phyloP scores from a whole-genome alignment of 2,329 filamentous ascomycete genomes.

The Saccharata proteae region DNA sequence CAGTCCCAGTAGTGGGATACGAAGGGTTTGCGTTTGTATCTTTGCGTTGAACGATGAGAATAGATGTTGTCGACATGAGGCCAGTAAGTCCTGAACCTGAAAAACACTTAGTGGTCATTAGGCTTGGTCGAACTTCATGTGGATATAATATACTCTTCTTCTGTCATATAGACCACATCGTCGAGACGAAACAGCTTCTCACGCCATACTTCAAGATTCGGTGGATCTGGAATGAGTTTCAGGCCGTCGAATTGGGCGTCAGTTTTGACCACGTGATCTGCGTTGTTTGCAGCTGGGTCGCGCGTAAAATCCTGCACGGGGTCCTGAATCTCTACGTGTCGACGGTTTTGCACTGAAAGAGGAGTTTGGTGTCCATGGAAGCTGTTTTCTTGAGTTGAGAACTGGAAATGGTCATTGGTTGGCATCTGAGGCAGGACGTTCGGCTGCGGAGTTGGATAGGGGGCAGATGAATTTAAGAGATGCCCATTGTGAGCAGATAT shows the following conservation, averaged over 20 bases:
- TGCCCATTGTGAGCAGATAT: slow-evolving; percentile 24
- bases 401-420: slow-evolving; percentile 11
- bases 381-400: slow-evolving; percentile 10
- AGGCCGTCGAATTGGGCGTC: slow-evolving; percentile 40
- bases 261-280: slow-evolving; percentile 18
- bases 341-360: background rate
- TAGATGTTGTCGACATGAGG: slow-evolving; percentile 77
- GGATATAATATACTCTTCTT: slow-evolving; percentile 50
- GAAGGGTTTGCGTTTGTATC: slow-evolving; percentile 72
- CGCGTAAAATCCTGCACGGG: no score
- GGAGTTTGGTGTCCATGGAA: background rate
- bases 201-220: slow-evolving; percentile 57
- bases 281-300: background rate
- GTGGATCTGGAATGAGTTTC: slow-evolving; percentile 52
- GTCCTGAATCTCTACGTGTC: slow-evolving; percentile 2
- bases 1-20: slow-evolving; percentile 80
- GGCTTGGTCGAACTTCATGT: background rate
- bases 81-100: slow-evolving; percentile 67
- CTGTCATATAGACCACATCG: slow-evolving; percentile 56
- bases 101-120: slow-evolving; percentile 5
- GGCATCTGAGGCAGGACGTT: slow-evolving; percentile 12
- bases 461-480: no score
- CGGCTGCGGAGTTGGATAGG: slow-evolving; percentile 14
- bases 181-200: slow-evolving; percentile 65
- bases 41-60: slow-evolving; percentile 70